A percentile compares a stretch with the other conserved stretches of the same genome.
These are phyloP conservation scores for Aspergillus neotritici DNA, from an alignment of 2,329 filamentous ascomycete genomes.

Conservation along the genomic window DNA sequence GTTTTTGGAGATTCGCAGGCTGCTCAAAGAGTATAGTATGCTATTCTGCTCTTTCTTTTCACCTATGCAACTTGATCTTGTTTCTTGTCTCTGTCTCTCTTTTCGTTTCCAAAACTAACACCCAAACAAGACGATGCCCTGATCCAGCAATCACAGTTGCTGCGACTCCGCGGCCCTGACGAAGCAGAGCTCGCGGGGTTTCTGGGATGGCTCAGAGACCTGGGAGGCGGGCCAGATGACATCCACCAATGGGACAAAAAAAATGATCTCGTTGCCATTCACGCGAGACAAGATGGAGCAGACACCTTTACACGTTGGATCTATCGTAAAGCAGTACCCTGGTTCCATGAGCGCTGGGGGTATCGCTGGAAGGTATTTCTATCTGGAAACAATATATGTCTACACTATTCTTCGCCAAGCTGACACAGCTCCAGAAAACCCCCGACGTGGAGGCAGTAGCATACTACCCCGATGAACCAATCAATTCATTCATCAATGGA, in stretches of 20 bases:
- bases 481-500: slow-evolving; percentile 2
- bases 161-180: slow-evolving; percentile 4
- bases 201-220: slow-evolving; percentile 1
- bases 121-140: slow-evolving; percentile 6
- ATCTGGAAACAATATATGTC: no score
- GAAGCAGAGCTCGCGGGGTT: background rate
- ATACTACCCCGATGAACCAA: slow-evolving; percentile 6
- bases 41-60: background rate
- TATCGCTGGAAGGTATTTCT: background rate
- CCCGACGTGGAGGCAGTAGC: slow-evolving; percentile 3
- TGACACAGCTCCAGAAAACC: background rate
- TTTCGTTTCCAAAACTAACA: background rate
- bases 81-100: background rate
- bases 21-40: slow-evolving; percentile 12
- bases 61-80: no score
- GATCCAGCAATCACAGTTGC: slow-evolving; percentile 6
- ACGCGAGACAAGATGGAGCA: background rate
- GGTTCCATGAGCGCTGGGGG: slow-evolving; percentile 3
- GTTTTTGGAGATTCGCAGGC: slow-evolving; percentile 2
- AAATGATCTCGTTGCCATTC: slow-evolving; percentile 1
- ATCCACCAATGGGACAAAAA: slow-evolving; percentile 4
- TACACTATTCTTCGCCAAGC: no score
- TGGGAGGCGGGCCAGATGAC: background rate
- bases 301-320: slow-evolving; percentile 1
- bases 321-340: background rate